Evolutionary conservation across 2,329 filamentous ascomycete genomes (phyloP), one percentile per base, ranked within the genome.

Genomic region (Xylariaceae sp.): DNA sequence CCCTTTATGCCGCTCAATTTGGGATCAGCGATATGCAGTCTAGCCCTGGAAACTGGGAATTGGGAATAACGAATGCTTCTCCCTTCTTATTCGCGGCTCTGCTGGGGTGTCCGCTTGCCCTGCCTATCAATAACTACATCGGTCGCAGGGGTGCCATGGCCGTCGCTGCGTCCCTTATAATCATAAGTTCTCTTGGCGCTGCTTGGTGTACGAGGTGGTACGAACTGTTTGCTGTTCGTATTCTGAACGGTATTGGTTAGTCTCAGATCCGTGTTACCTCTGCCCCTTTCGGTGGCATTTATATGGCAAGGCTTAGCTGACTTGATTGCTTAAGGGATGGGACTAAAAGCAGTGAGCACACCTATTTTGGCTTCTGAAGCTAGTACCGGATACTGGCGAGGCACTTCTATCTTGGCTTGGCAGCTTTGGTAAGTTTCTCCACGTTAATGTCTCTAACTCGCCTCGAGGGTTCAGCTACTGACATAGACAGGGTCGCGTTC

Each of bases 331-430:
- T n/a, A n/a, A n/a, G 71, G 68, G 1, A 75, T 75, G 72, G 72
- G 72, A 0, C 64, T 75, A 21, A 74, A 74, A 48, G 72, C 72
- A 1, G 70, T 74, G 27, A 74, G 70, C 29, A 70, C 71, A 0
- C 68, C 72, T 1, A 72, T 74, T 14, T 60, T 75, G 2, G 71
- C 71, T 2, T 69, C 68, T 6, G 72, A 75, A 53, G 73, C 70
- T 0, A 68, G 71, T 0, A 64, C 73, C 12, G 68, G 70, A 0
- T 73, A 68, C 49, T 74, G 72, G 72, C 63, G 72, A 55, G 72
- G 72, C 2, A 71, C 69, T 11, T 69, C 68, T 2, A 70, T 74
- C 14, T 61, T 75, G 0, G 69, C 68, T 4, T 75, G 72, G 71
- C 72, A 75, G 33, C 56, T 74, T 22, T 58, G 56, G 54, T 58